Evolutionary conservation across 495 filamentous ascomycete genomes (phyloP), one percentile per base, ranked within the genome.

Genomic region (Apodospora peruviana): DNA sequence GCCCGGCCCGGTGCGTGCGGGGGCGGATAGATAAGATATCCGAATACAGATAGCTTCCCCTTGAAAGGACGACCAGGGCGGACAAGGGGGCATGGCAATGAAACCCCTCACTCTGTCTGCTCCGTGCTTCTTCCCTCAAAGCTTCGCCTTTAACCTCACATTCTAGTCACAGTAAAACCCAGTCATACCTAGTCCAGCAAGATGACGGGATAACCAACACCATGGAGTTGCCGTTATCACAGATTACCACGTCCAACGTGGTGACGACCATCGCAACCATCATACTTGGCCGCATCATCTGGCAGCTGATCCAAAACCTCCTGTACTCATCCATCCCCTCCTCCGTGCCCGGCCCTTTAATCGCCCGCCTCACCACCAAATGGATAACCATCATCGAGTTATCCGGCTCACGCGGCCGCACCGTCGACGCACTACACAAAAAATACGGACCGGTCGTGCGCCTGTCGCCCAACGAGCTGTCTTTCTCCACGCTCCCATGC

Each of bases 371-470:
- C 39, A 61, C 67, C 2, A 51, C 45, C 2, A 52, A 72, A 29
- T 76, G 73, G 66, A 57, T 63, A 17, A 20, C 72, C 35, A 49
- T 55, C 24, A 58, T 62, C 19, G 52, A 56, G 37, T 27, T 57
- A 16, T 58, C 49, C 0, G 65, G 65, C 36, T 48, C 60, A 17
- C 68, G 39, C 60, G 69, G 23, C 41, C 60, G 16, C 43, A 41
- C 41, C 34, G 38, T 59, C 18, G 21, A 64, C 11, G 45, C 42
- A 2, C 57, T 77, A 1, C 77, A 79, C 52, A 25, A 56, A 22
- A 58, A 62, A 29, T 72, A 78, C 58, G 78, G 76, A 4, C 56
- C 61, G 18, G 45, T 79, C 14, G 74, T 82, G n/a, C 72, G 76
- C 2, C 47, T 79, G 18, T 75, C 75, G 1, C 76, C 76, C 5